Evolutionary conservation across 257 asterid genomes (phyloP).

Genomic region (Galeopsis tetrahit): DNA sequence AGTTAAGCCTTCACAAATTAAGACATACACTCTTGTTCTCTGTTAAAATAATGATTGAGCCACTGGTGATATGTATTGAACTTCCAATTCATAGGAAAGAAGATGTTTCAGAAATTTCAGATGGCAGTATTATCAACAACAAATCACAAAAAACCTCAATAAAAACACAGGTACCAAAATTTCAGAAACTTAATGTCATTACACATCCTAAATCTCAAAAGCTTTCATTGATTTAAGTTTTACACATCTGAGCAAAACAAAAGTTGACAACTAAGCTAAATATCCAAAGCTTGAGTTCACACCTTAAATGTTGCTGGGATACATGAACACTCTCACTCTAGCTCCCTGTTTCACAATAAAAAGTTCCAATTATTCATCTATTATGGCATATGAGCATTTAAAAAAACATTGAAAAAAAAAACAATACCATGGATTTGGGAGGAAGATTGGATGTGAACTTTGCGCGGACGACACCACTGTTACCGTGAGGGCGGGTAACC

Average conservation of each 20-base stretch:
- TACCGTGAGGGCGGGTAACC: slow-evolving; percentile 48
- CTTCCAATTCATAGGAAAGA: not conserved
- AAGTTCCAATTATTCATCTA: not conserved
- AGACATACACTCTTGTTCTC: not conserved
- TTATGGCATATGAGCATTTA: not conserved
- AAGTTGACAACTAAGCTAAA: not conserved
- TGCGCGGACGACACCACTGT: slow-evolving; percentile 44
- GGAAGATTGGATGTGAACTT: slow-evolving; percentile 50
- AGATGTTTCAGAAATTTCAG: not conserved
- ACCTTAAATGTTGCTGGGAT: slow-evolving; percentile 51
- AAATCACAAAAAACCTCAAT: not conserved
- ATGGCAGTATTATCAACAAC: too few relatives aligned
- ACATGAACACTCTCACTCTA: slow-evolving; percentile 47
- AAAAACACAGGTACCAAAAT: not conserved
- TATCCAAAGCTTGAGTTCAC: not conserved
- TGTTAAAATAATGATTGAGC: not conserved
- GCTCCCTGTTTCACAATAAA: slow-evolving; percentile 40
- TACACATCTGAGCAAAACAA: not conserved
- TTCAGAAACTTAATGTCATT: not conserved
- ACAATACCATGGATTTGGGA: slow-evolving; percentile 46
- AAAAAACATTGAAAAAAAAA: not conserved
- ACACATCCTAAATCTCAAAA: not conserved
- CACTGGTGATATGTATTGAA: not conserved
- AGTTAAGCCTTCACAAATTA: not conserved
- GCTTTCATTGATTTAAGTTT: not conserved